phyloP scores from a whole-genome alignment of 2,329 filamentous ascomycete species.

The Neospermospora avenae region DNA sequence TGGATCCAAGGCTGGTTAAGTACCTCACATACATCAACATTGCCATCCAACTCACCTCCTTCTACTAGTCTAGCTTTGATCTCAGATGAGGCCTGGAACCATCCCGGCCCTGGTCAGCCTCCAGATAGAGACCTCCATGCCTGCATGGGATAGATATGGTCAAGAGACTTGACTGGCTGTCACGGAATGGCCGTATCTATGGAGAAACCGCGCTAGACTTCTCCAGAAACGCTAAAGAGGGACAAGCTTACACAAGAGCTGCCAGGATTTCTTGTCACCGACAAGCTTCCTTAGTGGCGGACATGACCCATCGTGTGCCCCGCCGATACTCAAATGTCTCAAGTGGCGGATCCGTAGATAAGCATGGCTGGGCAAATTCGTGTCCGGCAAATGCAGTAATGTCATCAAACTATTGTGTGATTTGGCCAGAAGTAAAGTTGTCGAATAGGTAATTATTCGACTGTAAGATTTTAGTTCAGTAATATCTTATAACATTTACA shows the following conservation, averaged over 20 bases:
- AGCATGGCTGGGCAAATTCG: conserved; percentile 11
- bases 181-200: conserved; percentile 13
- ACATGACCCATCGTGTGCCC: not conserved
- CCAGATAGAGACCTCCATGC: not conserved
- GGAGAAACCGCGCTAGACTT: not conserved
- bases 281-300: conserved; percentile 17
- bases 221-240: not conserved
- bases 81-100: not conserved
- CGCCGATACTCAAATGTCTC: conserved; percentile 16
- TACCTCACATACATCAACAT: conserved; percentile 9
- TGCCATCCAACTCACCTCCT: conserved; percentile 11
- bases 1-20: conserved; percentile 15
- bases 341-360: conserved; percentile 25
- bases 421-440: no score
- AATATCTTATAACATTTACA: no score
- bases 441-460: no score
- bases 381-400: no score
- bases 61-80: conserved; percentile 14
- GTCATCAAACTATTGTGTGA: no score
- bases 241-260: not conserved
- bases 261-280: not conserved
- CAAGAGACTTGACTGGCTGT: conserved; percentile 4
- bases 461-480: no score
- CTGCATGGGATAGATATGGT: conserved; percentile 4
- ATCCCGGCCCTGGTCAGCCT: not conserved